Conservation (phyloP, 176 grass and related monocot genomes). For the Phragmites australis region DNA sequence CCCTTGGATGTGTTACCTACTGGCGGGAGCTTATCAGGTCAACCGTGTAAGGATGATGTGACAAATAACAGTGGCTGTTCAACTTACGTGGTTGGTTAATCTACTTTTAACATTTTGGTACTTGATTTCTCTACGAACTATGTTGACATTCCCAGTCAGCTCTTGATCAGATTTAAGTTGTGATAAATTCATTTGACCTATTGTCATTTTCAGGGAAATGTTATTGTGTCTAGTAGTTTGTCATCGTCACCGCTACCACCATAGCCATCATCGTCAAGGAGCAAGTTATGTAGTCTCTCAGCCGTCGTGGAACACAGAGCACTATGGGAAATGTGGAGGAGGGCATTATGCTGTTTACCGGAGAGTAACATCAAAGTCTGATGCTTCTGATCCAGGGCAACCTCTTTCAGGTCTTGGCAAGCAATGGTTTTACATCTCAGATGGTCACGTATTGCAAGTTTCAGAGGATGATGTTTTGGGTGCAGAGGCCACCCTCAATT, state of each 20-base stretch:
- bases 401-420: conserved; percentile 16
- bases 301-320: conserved; percentile 83
- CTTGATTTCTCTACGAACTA: conserved; percentile 7
- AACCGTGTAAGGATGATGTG: conserved; percentile 2
- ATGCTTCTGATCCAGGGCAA: conserved; percentile 31
- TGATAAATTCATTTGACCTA: not conserved
- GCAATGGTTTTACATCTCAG: conserved; percentile 83
- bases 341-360: conserved; percentile 87
- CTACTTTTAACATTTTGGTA: not conserved
- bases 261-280: conserved; percentile 5
- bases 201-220: conserved; percentile 26
- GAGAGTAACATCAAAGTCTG: conserved; percentile 45
- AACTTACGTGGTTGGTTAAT: conserved; percentile 24
- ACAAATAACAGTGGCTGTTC: not conserved
- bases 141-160: not conserved
- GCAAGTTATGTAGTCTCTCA: conserved; percentile 56
- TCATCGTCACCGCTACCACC: not conserved
- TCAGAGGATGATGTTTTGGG: conserved; percentile 65
- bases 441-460: conserved; percentile 59
- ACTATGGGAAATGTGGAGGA: conserved; percentile 75
- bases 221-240: conserved; percentile 2
- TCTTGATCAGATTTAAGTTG: not conserved
- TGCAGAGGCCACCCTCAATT: conserved; percentile 79
- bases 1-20: conserved; percentile 41
- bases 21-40: conserved; percentile 38